phyloP scores from a whole-genome alignment of 768 basidiomycete genomes.

The Scleroderma bovista region DNA sequence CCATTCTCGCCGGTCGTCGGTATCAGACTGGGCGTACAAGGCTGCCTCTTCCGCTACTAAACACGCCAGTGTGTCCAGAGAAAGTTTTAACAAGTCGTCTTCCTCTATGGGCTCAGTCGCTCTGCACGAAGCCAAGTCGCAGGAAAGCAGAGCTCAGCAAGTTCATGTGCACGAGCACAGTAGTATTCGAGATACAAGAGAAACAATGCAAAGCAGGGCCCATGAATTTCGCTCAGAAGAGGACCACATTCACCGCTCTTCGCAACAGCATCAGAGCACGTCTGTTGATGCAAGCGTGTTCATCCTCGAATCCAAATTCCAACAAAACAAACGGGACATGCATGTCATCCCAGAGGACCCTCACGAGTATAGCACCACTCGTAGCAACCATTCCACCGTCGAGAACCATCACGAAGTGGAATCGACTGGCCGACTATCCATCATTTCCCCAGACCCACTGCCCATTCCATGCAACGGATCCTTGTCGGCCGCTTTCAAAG shows the following conservation, averaged over 20 bases:
- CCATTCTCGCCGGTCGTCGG: conserved; percentile 19
- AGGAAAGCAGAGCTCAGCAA: conserved; percentile 10
- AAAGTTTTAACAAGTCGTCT: conserved; percentile 7
- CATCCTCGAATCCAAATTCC: conserved; percentile 9
- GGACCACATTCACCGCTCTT: conserved; percentile 10
- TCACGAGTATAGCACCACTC: conserved; percentile 15
- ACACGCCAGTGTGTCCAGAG: conserved; percentile 13
- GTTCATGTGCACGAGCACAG: conserved; percentile 14
- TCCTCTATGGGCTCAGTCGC: conserved; percentile 9
- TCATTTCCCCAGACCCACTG: conserved; percentile 37
- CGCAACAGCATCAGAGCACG: conserved; percentile 8
- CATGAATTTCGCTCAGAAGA: conserved; percentile 4
- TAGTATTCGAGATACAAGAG: conserved; percentile 7
- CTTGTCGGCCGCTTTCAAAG: conserved; percentile 24
- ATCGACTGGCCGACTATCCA: conserved; percentile 21
- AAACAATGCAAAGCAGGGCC: conserved; percentile 12
- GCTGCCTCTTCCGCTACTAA: conserved; percentile 10
- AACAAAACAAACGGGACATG: conserved; percentile 24
- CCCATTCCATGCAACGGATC: conserved; percentile 43
- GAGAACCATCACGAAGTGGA: conserved; percentile 20
- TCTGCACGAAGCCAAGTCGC: conserved; percentile 8
- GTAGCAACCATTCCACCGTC: conserved; percentile 9
- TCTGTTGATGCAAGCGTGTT: conserved; percentile 16
- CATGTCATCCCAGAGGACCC: conserved; percentile 24
- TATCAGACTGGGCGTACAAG: conserved; percentile 12